phyloP scores from a whole-genome alignment of 2,329 filamentous ascomycete species.

The Cadophora sp. region DNA sequence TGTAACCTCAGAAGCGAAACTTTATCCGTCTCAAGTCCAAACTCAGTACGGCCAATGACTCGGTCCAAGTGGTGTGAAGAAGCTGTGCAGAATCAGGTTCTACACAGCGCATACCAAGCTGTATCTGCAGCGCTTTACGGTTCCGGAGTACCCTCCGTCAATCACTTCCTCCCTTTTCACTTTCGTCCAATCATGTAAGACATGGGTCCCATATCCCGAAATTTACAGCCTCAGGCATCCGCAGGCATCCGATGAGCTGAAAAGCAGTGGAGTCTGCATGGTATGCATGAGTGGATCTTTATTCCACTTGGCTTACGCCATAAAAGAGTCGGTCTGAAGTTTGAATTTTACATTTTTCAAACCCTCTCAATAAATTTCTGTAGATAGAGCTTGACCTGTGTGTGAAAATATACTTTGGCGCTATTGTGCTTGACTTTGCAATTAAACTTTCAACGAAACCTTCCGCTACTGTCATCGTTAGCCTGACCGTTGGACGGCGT shows the following conservation, averaged over 20 bases:
- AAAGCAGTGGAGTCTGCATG: not conserved
- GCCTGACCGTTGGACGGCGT: constrained; percentile 6
- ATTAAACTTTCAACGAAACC: not conserved
- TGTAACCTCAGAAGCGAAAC: not conserved
- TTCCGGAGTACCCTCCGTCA: not conserved
- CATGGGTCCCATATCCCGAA: not conserved
- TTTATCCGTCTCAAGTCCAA: not conserved
- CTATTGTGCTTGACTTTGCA: not conserved
- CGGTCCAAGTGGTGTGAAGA: not conserved
- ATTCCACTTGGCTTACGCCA: not conserved
- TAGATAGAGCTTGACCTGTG: not conserved
- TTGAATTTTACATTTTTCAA: not conserved
- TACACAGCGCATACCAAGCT: not conserved
- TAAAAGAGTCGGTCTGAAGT: not conserved
- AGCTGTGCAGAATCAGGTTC: not conserved
- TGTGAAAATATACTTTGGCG: not conserved
- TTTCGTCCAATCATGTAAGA: not conserved
- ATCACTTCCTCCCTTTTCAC: not conserved
- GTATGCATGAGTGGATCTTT: not conserved
- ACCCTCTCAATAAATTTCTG: not conserved
- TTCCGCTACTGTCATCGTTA: not conserved
- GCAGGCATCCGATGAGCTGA: not conserved
- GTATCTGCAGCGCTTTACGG: not conserved
- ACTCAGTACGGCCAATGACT: not conserved
- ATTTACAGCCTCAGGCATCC: not conserved